Conservation (phyloP, 805 yeast genomes). For the Phaffomyces thermotolerans region DNA sequence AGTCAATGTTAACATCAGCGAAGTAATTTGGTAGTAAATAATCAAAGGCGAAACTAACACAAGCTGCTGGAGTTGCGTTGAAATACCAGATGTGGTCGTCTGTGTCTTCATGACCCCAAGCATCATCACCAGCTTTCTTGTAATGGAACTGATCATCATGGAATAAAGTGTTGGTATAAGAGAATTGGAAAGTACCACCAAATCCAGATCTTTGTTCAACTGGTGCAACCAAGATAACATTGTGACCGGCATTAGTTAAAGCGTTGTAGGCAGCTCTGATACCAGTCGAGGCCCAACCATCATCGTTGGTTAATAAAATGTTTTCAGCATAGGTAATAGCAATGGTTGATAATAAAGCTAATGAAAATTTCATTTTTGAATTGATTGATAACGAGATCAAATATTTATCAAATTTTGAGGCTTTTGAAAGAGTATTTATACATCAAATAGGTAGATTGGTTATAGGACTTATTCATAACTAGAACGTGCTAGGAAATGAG, state of each 20-base stretch:
- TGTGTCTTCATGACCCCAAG: slow-evolving; percentile 45
- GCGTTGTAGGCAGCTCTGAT: slow-evolving; percentile 48
- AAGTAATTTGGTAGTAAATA: slow-evolving; percentile 40
- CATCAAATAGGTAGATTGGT: too few relatives aligned
- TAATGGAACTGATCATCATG: slow-evolving; percentile 42
- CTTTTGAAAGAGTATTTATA: too few relatives aligned
- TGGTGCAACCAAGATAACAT: slow-evolving; percentile 45
- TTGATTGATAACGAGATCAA: background rate
- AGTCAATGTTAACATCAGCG: slow-evolving; percentile 36
- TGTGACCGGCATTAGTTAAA: slow-evolving; percentile 40
- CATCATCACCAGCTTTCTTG: slow-evolving; percentile 41
- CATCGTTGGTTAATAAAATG: slow-evolving; percentile 48
- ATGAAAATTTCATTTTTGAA: slow-evolving; percentile 1
- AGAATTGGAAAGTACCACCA: slow-evolving; percentile 46
- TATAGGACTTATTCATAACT: too few relatives aligned
- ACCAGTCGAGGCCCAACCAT: slow-evolving; percentile 49
- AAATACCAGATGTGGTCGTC: slow-evolving; percentile 45
- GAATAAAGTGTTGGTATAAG: slow-evolving; percentile 31
- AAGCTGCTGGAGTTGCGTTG: slow-evolving; percentile 49
- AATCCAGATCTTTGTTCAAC: slow-evolving; percentile 44
- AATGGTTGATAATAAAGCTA: background rate
- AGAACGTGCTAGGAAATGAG: too few relatives aligned
- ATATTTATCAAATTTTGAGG: background rate
- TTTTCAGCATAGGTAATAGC: slow-evolving; percentile 28
- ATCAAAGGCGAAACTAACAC: slow-evolving; percentile 41